Conservation (phyloP, 306 rosid species). For the Dryas drummondii region DNA sequence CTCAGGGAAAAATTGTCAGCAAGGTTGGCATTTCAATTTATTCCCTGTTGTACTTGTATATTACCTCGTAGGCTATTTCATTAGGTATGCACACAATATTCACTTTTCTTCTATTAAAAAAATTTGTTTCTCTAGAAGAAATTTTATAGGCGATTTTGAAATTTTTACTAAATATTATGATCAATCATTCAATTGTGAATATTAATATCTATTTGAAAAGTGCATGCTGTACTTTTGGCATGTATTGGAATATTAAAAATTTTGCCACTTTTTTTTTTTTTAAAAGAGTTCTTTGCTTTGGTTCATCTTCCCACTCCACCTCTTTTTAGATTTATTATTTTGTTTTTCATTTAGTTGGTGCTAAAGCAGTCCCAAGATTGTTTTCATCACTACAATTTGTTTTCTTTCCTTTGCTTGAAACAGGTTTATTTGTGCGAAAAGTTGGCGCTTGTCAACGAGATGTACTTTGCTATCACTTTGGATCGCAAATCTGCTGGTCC, state of each 20-base stretch:
- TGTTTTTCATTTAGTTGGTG: too few species aligned
- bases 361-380: not conserved
- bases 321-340: not conserved
- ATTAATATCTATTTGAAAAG: too few species aligned
- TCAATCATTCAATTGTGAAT: too few species aligned
- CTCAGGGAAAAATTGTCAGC: constrained; percentile 92
- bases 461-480: constrained; percentile 96
- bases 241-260: too few species aligned
- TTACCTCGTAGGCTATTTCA: not conserved
- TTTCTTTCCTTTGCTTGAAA: constrained; percentile 28
- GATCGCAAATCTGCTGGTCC: constrained; percentile 94
- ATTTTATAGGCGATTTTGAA: too few species aligned
- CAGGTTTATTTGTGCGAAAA: constrained; percentile 91
- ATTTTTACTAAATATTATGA: too few species aligned
- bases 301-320: too few species aligned
- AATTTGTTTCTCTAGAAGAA: too few species aligned
- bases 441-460: constrained; percentile 87
- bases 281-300: too few species aligned
- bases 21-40: constrained; percentile 47
- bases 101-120: not conserved
- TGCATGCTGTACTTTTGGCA: too few species aligned
- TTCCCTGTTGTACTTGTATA: not conserved
- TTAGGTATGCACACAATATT: not conserved
- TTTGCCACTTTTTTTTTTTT: too few species aligned
- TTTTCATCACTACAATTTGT: not conserved